Evolutionary conservation across 768 basidiomycete species (phyloP).

Genomic region (Asterophora lycoperdoides): DNA sequence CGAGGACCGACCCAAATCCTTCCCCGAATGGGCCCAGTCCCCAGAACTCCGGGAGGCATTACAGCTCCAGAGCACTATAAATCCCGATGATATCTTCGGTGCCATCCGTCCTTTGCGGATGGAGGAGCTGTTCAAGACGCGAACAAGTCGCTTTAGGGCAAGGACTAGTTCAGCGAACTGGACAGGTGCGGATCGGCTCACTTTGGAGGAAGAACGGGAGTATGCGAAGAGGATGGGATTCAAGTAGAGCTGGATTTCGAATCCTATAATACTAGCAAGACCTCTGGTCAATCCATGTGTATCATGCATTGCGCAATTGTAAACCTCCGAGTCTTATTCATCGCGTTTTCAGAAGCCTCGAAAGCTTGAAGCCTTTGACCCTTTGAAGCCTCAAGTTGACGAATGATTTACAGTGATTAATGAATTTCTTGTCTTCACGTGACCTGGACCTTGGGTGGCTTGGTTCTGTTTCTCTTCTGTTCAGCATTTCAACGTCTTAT

Average conservation of each 20-base stretch:
- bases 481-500: no score
- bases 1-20: conserved; percentile 71
- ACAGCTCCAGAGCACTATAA: conserved; percentile 77
- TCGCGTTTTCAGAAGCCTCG: no score
- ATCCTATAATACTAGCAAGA: not conserved
- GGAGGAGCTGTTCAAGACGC: conserved; percentile 87
- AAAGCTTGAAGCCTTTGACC: no score
- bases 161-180: conserved; percentile 95
- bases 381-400: no score
- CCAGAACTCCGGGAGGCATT: conserved; percentile 80
- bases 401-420: no score
- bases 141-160: conserved; percentile 79
- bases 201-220: conserved; percentile 76
- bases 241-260: conserved; percentile 27
- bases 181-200: conserved; percentile 88
- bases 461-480: not conserved
- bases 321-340: no score
- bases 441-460: not conserved
- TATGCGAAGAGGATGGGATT: conserved; percentile 93
- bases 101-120: conserved; percentile 80
- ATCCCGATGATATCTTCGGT: conserved; percentile 91
- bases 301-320: not conserved
- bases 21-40: conserved; percentile 89
- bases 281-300: not conserved
- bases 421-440: no score